Conservation (phyloP, 345 rosid genomes). For the Camelina hispida region DNA sequence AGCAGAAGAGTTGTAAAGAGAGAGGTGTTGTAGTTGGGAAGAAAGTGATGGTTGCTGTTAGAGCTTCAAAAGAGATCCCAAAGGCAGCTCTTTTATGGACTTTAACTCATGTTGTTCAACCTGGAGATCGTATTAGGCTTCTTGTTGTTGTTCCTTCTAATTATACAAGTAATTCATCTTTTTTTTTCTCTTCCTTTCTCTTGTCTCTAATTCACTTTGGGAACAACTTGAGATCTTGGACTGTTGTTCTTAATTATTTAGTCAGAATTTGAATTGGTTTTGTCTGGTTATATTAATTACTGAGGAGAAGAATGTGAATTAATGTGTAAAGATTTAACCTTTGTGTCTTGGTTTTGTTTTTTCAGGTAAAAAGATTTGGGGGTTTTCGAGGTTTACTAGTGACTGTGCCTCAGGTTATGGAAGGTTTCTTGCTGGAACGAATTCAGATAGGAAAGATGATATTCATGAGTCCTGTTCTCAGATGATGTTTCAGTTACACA, state of each 20-base stretch:
- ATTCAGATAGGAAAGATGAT: slow-evolving; percentile 72
- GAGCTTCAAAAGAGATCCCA: slow-evolving; percentile 86
- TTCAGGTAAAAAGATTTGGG: slow-evolving; percentile 87
- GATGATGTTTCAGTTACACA: slow-evolving; percentile 84
- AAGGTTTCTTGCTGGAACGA: slow-evolving; percentile 68
- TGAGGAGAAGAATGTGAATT: slow-evolving; percentile 22
- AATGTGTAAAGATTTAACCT: slow-evolving; percentile 6
- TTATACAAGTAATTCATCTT: slow-evolving; percentile 55
- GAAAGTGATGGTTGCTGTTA: slow-evolving; percentile 81
- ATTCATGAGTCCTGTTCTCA: slow-evolving; percentile 87
- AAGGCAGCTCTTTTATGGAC: slow-evolving; percentile 86
- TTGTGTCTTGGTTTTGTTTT: slow-evolving; percentile 4
- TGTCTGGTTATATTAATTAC: slow-evolving; percentile 26
- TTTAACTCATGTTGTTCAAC: slow-evolving; percentile 91
- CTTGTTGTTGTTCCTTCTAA: slow-evolving; percentile 82
- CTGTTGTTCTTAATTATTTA: neutral
- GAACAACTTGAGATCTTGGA: slow-evolving; percentile 17
- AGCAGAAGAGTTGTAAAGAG: slow-evolving; percentile 56
- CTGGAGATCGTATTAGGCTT: slow-evolving; percentile 84
- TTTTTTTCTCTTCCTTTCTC: slow-evolving; percentile 16
- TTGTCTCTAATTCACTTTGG: neutral
- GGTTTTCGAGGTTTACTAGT: slow-evolving; percentile 79
- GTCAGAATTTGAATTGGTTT: neutral
- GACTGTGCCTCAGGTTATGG: slow-evolving; percentile 80
- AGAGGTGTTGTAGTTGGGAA: slow-evolving; percentile 65